Conservation (phyloP, 2,329 filamentous ascomycete genomes). For the Xylariomycetidae sp. region DNA sequence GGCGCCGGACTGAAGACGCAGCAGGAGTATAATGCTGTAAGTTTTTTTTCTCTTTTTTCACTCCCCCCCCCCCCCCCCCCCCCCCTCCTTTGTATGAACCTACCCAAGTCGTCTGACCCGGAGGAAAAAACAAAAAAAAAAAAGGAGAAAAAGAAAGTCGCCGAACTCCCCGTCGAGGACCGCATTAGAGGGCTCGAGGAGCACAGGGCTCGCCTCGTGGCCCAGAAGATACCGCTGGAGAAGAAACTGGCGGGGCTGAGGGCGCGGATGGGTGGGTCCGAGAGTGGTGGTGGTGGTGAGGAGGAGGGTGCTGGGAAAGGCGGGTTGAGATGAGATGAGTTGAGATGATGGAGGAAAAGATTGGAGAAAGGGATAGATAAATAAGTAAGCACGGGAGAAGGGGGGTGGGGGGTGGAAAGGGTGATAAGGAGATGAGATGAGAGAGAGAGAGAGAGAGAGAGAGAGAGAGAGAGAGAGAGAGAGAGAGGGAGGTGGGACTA, state of each 20-base stretch:
- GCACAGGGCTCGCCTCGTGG: slow-evolving; percentile 35
- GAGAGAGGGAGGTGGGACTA: no score
- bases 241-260: slow-evolving; percentile 37
- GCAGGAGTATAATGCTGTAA: slow-evolving; percentile 40
- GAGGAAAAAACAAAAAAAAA: no score
- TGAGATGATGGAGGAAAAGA: no score
- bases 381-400: no score
- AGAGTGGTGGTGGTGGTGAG: background rate
- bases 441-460: no score
- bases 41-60: slow-evolving; percentile 3
- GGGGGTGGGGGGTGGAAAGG: no score
- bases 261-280: slow-evolving; percentile 33
- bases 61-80: background rate
- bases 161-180: slow-evolving; percentile 35
- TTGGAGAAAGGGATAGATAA: no score
- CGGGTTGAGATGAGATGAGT: no score
- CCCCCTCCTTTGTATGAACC: background rate
- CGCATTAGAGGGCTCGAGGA: slow-evolving; percentile 41
- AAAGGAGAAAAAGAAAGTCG: slow-evolving; percentile 31
- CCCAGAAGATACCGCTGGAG: slow-evolving; percentile 35
- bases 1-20: slow-evolving; percentile 46
- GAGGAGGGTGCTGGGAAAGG: background rate
- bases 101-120: no score
- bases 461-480: no score
- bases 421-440: no score